Conservation (phyloP, 1,139 yeast genomes). For the Yamadazyma triangularis region DNA sequence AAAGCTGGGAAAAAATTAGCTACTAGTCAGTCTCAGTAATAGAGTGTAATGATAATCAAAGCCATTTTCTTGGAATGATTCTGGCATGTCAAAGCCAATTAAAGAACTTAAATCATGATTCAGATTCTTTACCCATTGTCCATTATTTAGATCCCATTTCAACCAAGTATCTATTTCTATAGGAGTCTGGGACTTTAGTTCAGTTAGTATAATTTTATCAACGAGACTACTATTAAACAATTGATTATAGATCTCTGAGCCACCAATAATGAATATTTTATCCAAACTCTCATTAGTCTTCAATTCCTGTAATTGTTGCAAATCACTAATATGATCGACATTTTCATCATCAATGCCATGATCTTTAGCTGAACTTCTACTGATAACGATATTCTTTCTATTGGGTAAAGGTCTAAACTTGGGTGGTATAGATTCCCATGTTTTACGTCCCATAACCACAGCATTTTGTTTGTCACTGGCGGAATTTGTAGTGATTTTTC, state of each 20-base stretch:
- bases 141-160: conserved; percentile 21
- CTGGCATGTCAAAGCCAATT: conserved; percentile 35
- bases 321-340: conserved; percentile 30
- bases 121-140: conserved; percentile 31
- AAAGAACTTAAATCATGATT: conserved; percentile 33
- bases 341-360: conserved; percentile 15
- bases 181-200: conserved; percentile 38
- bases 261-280: conserved; percentile 82
- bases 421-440: conserved; percentile 91
- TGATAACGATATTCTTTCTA: conserved; percentile 71
- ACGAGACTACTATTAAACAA: conserved; percentile 43
- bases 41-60: conserved; percentile 38
- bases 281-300: conserved; percentile 27
- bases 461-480: conserved; percentile 49
- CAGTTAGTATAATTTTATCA: conserved; percentile 68
- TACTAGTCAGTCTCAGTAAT: conserved; percentile 8
- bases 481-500: conserved; percentile 54
- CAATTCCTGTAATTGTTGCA: conserved; percentile 45
- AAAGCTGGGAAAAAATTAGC: no score
- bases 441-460: conserved; percentile 93
- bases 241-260: conserved; percentile 77
- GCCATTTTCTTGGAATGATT: conserved; percentile 42
- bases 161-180: conserved; percentile 67
- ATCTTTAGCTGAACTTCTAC: conserved; percentile 46
- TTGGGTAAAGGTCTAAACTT: conserved; percentile 79